These are phyloP conservation scores for Xylaria nigripes DNA, from an alignment of 495 filamentous ascomycete genomes.

Conservation along the genomic window DNA sequence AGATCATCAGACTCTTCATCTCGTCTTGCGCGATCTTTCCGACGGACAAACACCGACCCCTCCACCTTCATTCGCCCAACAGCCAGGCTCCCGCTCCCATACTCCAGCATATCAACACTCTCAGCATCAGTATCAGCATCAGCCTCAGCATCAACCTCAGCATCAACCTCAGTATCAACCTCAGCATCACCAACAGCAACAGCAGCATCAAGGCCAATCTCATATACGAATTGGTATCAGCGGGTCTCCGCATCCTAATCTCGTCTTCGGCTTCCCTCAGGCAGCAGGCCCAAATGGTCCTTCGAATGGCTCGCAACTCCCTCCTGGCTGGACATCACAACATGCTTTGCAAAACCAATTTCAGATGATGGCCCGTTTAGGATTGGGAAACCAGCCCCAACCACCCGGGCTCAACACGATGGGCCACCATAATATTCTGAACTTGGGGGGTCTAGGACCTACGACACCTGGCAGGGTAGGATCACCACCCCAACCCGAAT, in stretches of 20 bases:
- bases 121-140: too few species aligned
- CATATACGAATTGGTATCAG: conserved; percentile 7
- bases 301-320: conserved; percentile 5
- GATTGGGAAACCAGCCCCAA: conserved; percentile 12
- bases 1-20: conserved; percentile 49
- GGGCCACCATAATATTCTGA: conserved; percentile 1
- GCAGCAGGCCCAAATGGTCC: conserved; percentile 3
- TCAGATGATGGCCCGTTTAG: conserved; percentile 4
- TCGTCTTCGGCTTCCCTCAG: conserved; percentile 16
- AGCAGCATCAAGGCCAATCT: conserved; percentile 9
- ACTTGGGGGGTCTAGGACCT: conserved; percentile 6
- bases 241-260: conserved; percentile 10
- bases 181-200: too few species aligned
- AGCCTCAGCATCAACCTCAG: too few species aligned
- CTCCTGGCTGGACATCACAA: conserved; percentile 9
- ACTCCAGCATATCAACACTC: conserved; percentile 7
- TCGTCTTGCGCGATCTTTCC: conserved; percentile 47
- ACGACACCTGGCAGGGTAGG: conserved; percentile 17
- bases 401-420: not conserved
- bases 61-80: conserved; percentile 3
- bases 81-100: conserved; percentile 5
- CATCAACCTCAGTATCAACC: too few species aligned
- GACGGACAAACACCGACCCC: conserved; percentile 22
- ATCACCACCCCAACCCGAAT: conserved; percentile 12
- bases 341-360: conserved; percentile 20